A percentile compares a stretch with the other conserved stretches of the same genome.
These are phyloP conservation scores for Mycotypha africana DNA, from an alignment of 371 early-diverging fungal species.

Conservation along the genomic window DNA sequence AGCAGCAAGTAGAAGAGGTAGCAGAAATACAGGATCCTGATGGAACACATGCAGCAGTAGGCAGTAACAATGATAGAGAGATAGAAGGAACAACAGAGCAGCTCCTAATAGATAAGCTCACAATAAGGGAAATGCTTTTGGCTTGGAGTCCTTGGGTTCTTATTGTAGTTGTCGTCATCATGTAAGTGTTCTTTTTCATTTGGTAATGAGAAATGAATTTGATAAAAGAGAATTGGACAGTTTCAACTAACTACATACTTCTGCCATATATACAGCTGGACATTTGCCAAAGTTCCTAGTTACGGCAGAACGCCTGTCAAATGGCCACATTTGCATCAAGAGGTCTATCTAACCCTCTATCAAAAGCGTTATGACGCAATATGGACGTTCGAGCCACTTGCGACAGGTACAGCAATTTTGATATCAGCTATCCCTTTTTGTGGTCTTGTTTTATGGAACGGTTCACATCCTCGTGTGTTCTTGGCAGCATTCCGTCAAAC, in stretches of 20 bases:
- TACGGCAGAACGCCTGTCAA: conserved; percentile 26
- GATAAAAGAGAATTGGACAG: too few relatives aligned
- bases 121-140: conserved; percentile 22
- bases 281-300: conserved; percentile 27
- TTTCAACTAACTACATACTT: too few relatives aligned
- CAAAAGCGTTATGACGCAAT: conserved; percentile 37
- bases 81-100: not conserved
- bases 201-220: too few relatives aligned
- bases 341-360: conserved; percentile 40
- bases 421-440: conserved; percentile 25
- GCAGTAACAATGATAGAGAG: not conserved
- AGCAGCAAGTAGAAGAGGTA: not conserved
- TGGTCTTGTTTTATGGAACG: conserved; percentile 27
- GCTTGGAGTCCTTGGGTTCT: conserved; percentile 47
- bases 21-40: not conserved
- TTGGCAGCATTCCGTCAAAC: conserved; percentile 22
- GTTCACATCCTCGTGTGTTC: conserved; percentile 23
- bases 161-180: conserved; percentile 41
- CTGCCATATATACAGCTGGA: too few relatives aligned
- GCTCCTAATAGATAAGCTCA: conserved; percentile 21
- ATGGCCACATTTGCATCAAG: conserved; percentile 37
- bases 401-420: conserved; percentile 45
- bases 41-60: not conserved
- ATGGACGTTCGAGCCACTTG: conserved; percentile 46
- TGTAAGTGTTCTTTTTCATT: conserved; percentile 20